phyloP scores from a whole-genome alignment of 805 yeast species.

The Candida easanensis region DNA sequence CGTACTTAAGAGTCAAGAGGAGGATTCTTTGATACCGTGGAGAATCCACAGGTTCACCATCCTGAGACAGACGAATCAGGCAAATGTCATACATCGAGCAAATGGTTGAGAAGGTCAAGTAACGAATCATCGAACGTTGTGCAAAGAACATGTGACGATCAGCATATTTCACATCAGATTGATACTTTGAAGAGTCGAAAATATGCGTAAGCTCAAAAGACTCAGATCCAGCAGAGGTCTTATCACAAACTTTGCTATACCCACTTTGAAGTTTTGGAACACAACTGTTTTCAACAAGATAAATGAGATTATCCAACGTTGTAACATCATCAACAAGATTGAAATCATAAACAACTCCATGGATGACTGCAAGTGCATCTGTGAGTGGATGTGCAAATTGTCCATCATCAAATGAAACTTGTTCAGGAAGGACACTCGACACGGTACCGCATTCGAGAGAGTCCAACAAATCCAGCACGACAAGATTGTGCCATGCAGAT shows the following conservation, averaged over 20 bases:
- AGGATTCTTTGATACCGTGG: slow-evolving; percentile 3
- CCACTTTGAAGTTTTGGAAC: slow-evolving; percentile 5
- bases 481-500: slow-evolving; percentile 13
- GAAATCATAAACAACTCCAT: slow-evolving; percentile 9
- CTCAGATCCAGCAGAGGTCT: neutral
- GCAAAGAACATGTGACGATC: slow-evolving; percentile 4
- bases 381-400: slow-evolving; percentile 1
- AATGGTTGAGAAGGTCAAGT: slow-evolving; percentile 5
- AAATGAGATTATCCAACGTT: slow-evolving; percentile 1
- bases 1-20: slow-evolving; percentile 7
- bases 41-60: slow-evolving; percentile 5
- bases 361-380: slow-evolving; percentile 1
- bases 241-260: neutral
- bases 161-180: slow-evolving; percentile 1
- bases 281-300: slow-evolving; percentile 4
- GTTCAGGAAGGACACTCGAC: slow-evolving; percentile 6
- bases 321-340: slow-evolving; percentile 9
- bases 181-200: slow-evolving; percentile 6
- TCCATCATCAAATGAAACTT: slow-evolving; percentile 1
- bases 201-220: neutral
- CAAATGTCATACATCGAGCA: slow-evolving; percentile 8
- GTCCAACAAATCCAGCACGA: slow-evolving; percentile 10
- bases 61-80: slow-evolving; percentile 5
- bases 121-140: slow-evolving; percentile 7
- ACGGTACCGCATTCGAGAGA: slow-evolving; percentile 6